phyloP scores from a whole-genome alignment of 495 filamentous ascomycete species.

The Hypoxylon cercidicola region DNA sequence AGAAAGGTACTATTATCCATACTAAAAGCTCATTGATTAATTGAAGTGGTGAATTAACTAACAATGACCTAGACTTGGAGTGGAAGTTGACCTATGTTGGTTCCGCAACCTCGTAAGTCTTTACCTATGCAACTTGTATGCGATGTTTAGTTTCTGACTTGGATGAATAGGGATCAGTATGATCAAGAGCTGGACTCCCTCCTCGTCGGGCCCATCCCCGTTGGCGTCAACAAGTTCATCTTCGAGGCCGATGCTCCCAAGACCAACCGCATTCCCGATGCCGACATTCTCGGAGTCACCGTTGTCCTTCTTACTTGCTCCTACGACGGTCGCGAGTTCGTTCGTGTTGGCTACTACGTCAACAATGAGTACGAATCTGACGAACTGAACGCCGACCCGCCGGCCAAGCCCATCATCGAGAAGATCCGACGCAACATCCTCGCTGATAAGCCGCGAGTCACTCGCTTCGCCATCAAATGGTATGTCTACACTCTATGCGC shows the following conservation, averaged over 20 bases:
- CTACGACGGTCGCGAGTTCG: conserved; percentile 96
- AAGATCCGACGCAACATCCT: conserved; percentile 90
- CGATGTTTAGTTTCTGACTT: conserved; percentile 23
- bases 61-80: conserved; percentile 79
- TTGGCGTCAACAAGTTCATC: conserved; percentile 97
- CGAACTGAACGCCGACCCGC: conserved; percentile 86
- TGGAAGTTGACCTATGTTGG: conserved; percentile 99
- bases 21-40: not conserved
- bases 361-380: conserved; percentile 98
- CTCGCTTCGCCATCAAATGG: conserved; percentile 99
- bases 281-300: conserved; percentile 95
- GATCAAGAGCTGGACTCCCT: conserved; percentile 98
- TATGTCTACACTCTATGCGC: conserved; percentile 52
- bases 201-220: conserved; percentile 93
- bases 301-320: conserved; percentile 96
- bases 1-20: conserved; percentile 73
- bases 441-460: conserved; percentile 96
- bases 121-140: not conserved
- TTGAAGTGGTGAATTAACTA: conserved; percentile 1
- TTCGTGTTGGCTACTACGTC: conserved; percentile 98
- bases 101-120: conserved; percentile 89
- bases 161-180: conserved; percentile 79
- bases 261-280: conserved; percentile 86
- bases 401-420: conserved; percentile 90
- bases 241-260: conserved; percentile 96